A percentile compares a stretch with the other conserved stretches of the same genome.
Conservation (phyloP, 2,329 filamentous ascomycete genomes). For the Ophiostoma tasmaniense region DNA sequence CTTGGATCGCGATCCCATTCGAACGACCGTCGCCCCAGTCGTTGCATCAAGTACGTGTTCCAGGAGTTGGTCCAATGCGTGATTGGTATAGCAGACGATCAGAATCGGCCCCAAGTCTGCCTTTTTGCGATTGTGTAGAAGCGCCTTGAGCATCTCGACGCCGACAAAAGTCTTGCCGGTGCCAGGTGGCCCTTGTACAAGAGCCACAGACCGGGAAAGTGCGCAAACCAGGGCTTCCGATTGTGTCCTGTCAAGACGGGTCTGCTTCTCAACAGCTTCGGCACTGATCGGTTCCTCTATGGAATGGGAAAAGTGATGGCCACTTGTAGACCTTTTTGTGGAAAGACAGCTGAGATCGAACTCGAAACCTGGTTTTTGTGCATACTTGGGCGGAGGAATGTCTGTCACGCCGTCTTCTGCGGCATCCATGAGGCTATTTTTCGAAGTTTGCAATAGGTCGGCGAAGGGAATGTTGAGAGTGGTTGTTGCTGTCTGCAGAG, state of each 20-base stretch:
- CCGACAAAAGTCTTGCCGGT: constrained; percentile 60
- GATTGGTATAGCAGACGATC: constrained; percentile 41
- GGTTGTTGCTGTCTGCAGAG: constrained; percentile 45
- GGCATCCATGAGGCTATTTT: neutral
- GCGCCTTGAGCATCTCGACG: constrained; percentile 46
- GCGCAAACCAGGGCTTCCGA: constrained; percentile 44
- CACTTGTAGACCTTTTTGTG: neutral
- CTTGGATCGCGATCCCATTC: constrained; percentile 52
- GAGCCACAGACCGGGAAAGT: constrained; percentile 43
- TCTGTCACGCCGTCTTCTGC: constrained; percentile 6
- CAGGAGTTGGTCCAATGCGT: constrained; percentile 48
- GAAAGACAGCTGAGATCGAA: constrained; percentile 36
- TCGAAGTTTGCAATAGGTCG: constrained; percentile 31
- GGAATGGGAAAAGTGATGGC: constrained; percentile 16
- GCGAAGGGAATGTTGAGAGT: constrained; percentile 40
- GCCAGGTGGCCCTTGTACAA: constrained; percentile 63
- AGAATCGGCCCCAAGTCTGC: constrained; percentile 40
- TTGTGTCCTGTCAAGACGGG: constrained; percentile 45
- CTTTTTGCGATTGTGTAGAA: constrained; percentile 36
- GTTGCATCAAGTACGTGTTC: constrained; percentile 45
- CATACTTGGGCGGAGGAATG: constrained; percentile 43
- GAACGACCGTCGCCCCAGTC: constrained; percentile 44
- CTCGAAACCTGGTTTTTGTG: constrained; percentile 37
- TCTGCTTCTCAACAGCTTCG: constrained; percentile 26
- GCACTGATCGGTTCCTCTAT: constrained; percentile 6